Base-by-base conservation (phyloP, 495 filamentous ascomycete species). In the Trichoderma gamsii region DNA sequence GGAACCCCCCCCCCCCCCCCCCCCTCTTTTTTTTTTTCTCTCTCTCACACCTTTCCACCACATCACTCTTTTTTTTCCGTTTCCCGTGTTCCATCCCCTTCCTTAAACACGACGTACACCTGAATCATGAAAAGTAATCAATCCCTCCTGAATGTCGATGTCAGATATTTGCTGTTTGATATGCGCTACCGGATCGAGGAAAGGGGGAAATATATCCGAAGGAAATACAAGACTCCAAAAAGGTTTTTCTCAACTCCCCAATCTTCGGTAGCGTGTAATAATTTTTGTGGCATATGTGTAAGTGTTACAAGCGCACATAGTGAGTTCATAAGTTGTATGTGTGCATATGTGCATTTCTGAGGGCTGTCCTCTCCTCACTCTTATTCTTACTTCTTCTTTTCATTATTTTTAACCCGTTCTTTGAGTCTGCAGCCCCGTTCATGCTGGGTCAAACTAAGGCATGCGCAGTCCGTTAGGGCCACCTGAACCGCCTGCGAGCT, bases 401-500 rank as follows among this genome's bases (percentile, higher is more conserved):
- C 29, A 13, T 3, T 13, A 1, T 27, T 32, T 29, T 9, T 32
- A 7, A 35, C 35, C 13, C n/a, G 5, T 35, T 9, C 21, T 6
- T 21, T 25, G 51, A 6, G 18, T 5, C 9, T 23, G 51, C 8
- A 25, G n/a, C 5, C n/a, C 51, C 21, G 5, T 25, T 56, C 56
- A 25, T 32, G 11, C n/a, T 8, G 18, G 12, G 6, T 41, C 63
- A 32, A 65, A 18, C 38, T 66, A 46, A 66, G 65, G 41, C 65
- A 66, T 66, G 29, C 65, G 65, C 43, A 66, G 65, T 25, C 65
- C 65, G 18, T 7, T 43, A 49, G 65, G 65, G 23, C 65, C 65
- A n/a, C 41, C 65, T 46, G 41, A n/a, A 4, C 65, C 65, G 18
- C 41, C 65, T 41, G 64, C 64, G 6, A 99, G 85, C 73, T 91